Percentiles rank a stretch among this genome's conserved stretches.
Conservation (phyloP, 495 filamentous ascomycete genomes). For the Neurospora sp. region DNA sequence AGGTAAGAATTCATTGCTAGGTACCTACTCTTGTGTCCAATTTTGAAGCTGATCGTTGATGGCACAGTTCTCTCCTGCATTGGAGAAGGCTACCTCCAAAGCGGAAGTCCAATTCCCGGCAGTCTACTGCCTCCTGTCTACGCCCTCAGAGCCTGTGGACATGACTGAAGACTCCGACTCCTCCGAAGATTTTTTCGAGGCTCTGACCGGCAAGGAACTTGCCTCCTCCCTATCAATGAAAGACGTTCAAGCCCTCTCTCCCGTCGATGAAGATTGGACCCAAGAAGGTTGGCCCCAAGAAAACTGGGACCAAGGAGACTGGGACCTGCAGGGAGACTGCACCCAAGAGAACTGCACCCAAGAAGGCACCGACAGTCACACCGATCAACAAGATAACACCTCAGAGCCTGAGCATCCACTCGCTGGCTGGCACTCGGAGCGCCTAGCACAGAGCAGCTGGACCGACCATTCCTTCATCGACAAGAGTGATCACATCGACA, state of each 20-base stretch:
- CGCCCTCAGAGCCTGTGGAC: too few species aligned
- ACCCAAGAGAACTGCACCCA: too few species aligned
- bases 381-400: too few species aligned
- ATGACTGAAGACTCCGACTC: neutral
- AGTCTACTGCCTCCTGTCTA: neutral
- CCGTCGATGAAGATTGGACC: neutral
- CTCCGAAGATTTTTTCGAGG: neutral
- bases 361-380: too few species aligned
- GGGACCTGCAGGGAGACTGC: too few species aligned
- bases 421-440: neutral
- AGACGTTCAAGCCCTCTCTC: rapidly evolving
- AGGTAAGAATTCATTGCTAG: neutral
- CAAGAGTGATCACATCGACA: neutral
- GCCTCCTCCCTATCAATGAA: neutral
- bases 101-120: neutral
- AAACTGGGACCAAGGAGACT: too few species aligned
- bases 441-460: neutral
- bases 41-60: neutral
- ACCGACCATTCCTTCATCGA: neutral
- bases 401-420: neutral
- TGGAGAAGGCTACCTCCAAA: neutral
- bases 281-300: neutral
- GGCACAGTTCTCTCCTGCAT: neutral
- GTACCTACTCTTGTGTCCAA: neutral
- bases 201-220: neutral